phyloP scores from a whole-genome alignment of 1,284 basidiomycete genomes.

The Ustilago xerochloae region DNA sequence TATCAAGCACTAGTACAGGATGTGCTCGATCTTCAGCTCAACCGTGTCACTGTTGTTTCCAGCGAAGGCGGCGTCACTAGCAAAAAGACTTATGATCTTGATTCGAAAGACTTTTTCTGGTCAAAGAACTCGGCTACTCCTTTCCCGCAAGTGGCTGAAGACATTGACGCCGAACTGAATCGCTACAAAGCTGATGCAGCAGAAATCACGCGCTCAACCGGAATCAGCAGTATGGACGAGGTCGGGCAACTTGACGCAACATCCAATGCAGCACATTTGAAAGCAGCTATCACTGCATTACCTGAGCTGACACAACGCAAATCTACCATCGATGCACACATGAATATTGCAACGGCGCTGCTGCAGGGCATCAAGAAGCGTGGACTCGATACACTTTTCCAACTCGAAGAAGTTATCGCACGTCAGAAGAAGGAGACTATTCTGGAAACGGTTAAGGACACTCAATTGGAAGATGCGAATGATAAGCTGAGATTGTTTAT shows the following conservation, averaged over 20 bases:
- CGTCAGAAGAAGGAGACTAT: conserved; percentile 75
- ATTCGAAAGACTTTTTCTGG: conserved; percentile 99
- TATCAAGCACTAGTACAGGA: conserved; percentile 98
- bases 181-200: conserved; percentile 95
- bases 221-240: conserved; percentile 94
- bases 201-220: conserved; percentile 94
- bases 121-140: conserved; percentile 93
- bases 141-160: conserved; percentile 98
- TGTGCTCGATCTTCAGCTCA: conserved; percentile 95
- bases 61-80: conserved; percentile 39
- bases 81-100: conserved; percentile 81
- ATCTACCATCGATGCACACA: conserved; percentile 94
- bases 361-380: conserved; percentile 95
- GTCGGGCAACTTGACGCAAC: conserved; percentile 78
- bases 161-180: conserved; percentile 92
- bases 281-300: conserved; percentile 97
- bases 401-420: conserved; percentile 86
- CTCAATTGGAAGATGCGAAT: conserved; percentile 43
- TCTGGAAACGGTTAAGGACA: conserved; percentile 78
- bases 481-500: conserved; percentile 95
- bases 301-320: conserved; percentile 97
- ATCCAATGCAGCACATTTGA: conserved; percentile 92
- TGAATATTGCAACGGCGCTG: conserved; percentile 98
- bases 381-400: conserved; percentile 94
- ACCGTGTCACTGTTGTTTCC: conserved; percentile 82